Evolutionary conservation across 192 early-diverging fungal species (phyloP).

Genomic region (Paraglomus brasilianum): DNA sequence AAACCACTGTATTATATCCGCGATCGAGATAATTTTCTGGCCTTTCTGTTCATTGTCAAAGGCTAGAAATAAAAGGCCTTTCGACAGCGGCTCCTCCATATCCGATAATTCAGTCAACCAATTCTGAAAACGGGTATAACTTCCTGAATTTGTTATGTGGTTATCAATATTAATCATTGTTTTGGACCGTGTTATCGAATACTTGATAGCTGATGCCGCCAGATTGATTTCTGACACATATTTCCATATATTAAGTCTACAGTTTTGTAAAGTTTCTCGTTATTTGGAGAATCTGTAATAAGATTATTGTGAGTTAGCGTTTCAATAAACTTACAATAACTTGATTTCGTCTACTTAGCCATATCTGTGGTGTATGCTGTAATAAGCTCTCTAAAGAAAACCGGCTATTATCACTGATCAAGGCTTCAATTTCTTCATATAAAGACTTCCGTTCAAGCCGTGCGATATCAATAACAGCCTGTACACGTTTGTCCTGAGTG

Average conservation of each 20-base stretch:
- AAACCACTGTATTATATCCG: not conserved
- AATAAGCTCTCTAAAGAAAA: not conserved
- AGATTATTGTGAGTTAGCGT: not conserved
- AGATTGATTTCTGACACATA: not conserved
- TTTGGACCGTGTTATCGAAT: slow-evolving; percentile 8
- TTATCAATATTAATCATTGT: slow-evolving; percentile 22
- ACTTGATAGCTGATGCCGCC: not conserved
- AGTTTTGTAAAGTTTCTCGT: not conserved
- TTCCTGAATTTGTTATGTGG: slow-evolving; percentile 8
- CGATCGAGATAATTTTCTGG: slow-evolving; percentile 22
- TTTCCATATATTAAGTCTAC: not conserved
- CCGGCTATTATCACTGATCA: no score
- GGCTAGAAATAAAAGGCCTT: slow-evolving; percentile 11
- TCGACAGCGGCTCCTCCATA: not conserved
- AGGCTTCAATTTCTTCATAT: no score
- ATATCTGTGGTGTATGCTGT: not conserved
- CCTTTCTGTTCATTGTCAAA: slow-evolving; percentile 23
- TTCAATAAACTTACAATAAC: slow-evolving; percentile 1
- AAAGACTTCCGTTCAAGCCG: no score
- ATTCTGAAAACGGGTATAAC: not conserved
- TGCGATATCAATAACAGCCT: no score
- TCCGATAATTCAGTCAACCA: slow-evolving; percentile 6
- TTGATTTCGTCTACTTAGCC: not conserved
- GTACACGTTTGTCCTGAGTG: no score
- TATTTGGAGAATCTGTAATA: not conserved